A percentile compares a stretch with the other conserved stretches of the same genome.
phyloP scores from a whole-genome alignment of 495 filamentous ascomycete genomes.

The Penicillium cataractarum region DNA sequence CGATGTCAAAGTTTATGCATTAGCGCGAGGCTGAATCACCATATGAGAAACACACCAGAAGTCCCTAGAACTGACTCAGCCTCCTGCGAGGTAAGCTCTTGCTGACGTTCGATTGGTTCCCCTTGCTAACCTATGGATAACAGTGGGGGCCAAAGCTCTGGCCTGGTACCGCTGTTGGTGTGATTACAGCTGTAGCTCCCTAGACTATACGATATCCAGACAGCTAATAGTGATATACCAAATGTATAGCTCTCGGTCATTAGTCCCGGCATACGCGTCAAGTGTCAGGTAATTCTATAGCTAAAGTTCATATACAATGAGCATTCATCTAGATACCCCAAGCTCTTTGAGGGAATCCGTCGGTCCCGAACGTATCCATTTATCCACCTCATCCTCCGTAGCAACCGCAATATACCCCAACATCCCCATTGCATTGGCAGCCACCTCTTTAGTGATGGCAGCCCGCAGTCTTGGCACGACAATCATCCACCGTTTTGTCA shows the following conservation, averaged over 20 bases:
- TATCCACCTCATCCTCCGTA: not conserved
- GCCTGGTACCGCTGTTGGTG: too few species aligned
- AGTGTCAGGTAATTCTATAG: not conserved
- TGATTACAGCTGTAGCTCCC: too few species aligned
- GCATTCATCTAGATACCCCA: not conserved
- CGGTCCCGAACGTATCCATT: not conserved
- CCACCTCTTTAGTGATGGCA: not conserved
- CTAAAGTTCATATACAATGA: not conserved
- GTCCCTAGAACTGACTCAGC: too few species aligned
- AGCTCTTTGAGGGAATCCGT: not conserved
- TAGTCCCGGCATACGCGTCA: not conserved
- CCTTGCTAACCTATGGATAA: too few species aligned
- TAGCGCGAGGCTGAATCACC: too few species aligned
- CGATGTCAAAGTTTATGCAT: too few species aligned
- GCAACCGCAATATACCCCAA: not conserved
- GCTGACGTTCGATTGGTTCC: too few species aligned
- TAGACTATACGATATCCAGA: too few species aligned
- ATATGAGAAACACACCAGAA: too few species aligned
- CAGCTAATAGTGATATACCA: too few species aligned
- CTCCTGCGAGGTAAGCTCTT: too few species aligned
- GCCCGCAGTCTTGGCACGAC: not conserved
- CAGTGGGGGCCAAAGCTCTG: too few species aligned
- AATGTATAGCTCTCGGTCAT: not conserved
- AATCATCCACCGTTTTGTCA: not conserved
- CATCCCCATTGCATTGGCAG: not conserved